phyloP scores from a whole-genome alignment of 441 rosid species.

The Corymbia citriodora region DNA sequence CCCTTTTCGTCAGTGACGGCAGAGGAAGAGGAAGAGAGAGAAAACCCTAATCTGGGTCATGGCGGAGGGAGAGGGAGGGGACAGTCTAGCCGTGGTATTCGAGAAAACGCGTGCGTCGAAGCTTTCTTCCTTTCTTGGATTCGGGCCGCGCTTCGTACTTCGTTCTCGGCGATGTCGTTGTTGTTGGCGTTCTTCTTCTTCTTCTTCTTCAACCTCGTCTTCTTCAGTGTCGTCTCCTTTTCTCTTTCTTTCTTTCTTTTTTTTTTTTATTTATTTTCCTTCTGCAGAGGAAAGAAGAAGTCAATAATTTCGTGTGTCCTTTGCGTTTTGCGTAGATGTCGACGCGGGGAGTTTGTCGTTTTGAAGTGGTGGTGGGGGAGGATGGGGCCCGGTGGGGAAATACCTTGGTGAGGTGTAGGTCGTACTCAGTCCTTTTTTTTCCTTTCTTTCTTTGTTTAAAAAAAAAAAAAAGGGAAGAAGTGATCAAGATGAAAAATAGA shows the following conservation, averaged over 20 bases:
- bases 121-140: neutral
- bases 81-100: slow-evolving; percentile 22
- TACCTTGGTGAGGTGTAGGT: neutral
- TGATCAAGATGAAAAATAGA: neutral
- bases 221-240: neutral
- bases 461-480: neutral
- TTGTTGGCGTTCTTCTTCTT: slow-evolving; percentile 12
- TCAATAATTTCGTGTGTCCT: neutral
- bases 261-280: neutral
- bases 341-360: neutral
- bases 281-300: neutral
- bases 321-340: neutral
- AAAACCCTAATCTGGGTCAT: neutral
- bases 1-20: neutral
- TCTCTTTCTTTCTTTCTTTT: neutral
- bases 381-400: slow-evolving; percentile 12
- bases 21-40: neutral
- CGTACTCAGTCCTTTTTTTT: neutral
- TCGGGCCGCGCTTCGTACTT: neutral
- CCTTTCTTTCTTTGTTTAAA: neutral
- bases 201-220: neutral
- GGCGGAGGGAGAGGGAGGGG: neutral
- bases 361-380: neutral
- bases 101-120: slow-evolving; percentile 28
- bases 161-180: neutral